Evolutionary conservation across 2,329 filamentous ascomycete genomes (phyloP).

Genomic region (Aaosphaeria arxii): DNA sequence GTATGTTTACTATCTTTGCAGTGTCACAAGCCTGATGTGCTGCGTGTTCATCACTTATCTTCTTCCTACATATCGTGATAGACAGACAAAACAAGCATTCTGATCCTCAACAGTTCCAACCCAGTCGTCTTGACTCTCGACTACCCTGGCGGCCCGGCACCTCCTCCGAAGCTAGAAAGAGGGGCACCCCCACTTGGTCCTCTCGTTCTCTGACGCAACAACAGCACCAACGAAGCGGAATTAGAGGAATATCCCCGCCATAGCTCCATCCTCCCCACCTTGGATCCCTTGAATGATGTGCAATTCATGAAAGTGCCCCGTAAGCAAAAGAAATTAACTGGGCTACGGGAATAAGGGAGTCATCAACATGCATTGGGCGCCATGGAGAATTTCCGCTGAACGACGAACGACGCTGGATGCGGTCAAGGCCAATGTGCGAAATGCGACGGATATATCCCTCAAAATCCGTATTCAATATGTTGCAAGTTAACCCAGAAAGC

Average conservation of each 20-base stretch:
- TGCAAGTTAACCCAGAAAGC: too few relatives aligned
- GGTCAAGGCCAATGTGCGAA: too few relatives aligned
- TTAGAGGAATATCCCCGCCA: slow-evolving; percentile 13
- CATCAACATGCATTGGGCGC: too few relatives aligned
- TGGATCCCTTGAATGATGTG: background rate
- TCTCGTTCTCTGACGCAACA: slow-evolving; percentile 6
- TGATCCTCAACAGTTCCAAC: background rate
- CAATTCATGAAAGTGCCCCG: background rate
- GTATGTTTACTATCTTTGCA: too few relatives aligned
- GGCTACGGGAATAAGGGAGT: too few relatives aligned
- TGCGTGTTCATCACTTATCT: background rate
- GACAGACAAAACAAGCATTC: background rate
- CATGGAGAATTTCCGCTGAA: too few relatives aligned
- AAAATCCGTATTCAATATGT: too few relatives aligned
- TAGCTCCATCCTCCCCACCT: slow-evolving; percentile 9
- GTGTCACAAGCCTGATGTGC: background rate
- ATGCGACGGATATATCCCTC: too few relatives aligned
- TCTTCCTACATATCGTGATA: background rate
- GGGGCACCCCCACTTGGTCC: too few relatives aligned
- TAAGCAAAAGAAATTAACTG: too few relatives aligned
- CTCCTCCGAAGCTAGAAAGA: too few relatives aligned
- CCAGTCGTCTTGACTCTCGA: background rate
- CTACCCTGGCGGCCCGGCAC: background rate
- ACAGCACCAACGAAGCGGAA: slow-evolving; percentile 1
- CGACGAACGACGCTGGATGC: too few relatives aligned